These are phyloP conservation scores for Claviceps capensis DNA, from an alignment of 2,329 filamentous ascomycete species.

Conservation along the genomic window DNA sequence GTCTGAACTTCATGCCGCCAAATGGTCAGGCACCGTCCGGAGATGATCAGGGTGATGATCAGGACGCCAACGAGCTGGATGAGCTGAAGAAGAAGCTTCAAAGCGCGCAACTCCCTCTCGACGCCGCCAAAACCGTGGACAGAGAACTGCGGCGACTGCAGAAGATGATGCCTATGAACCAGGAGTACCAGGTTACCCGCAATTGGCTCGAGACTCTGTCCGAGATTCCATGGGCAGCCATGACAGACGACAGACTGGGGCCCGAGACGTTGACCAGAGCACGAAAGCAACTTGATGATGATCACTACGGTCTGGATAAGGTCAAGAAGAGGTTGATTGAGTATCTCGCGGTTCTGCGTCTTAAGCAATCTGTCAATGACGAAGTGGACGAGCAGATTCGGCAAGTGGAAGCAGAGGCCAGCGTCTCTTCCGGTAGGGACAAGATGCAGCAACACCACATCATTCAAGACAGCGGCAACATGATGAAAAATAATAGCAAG, in stretches of 20 bases:
- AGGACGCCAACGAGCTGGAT: conserved; percentile 79
- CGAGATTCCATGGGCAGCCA: conserved; percentile 82
- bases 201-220: conserved; percentile 89
- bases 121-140: conserved; percentile 82
- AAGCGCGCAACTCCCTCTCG: conserved; percentile 64
- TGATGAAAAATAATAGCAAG: background rate
- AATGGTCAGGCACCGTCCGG: conserved; percentile 25
- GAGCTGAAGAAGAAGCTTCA: conserved; percentile 82
- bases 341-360: conserved; percentile 86
- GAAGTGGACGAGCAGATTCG: conserved; percentile 69
- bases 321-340: conserved; percentile 95
- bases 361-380: conserved; percentile 84
- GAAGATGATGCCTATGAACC: conserved; percentile 93
- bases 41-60: conserved; percentile 48
- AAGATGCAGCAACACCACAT: conserved; percentile 1
- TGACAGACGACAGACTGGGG: conserved; percentile 76
- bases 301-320: conserved; percentile 92
- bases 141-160: conserved; percentile 76
- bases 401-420: conserved; percentile 48
- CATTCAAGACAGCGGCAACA: background rate
- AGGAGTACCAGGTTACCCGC: conserved; percentile 85
- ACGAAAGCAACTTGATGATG: conserved; percentile 81
- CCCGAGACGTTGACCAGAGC: conserved; percentile 65
- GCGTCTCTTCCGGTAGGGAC: conserved; percentile 32
- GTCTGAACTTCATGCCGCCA: conserved; percentile 22